Conservation (phyloP, 148 eudicot species). For the Pouteria glomerata region DNA sequence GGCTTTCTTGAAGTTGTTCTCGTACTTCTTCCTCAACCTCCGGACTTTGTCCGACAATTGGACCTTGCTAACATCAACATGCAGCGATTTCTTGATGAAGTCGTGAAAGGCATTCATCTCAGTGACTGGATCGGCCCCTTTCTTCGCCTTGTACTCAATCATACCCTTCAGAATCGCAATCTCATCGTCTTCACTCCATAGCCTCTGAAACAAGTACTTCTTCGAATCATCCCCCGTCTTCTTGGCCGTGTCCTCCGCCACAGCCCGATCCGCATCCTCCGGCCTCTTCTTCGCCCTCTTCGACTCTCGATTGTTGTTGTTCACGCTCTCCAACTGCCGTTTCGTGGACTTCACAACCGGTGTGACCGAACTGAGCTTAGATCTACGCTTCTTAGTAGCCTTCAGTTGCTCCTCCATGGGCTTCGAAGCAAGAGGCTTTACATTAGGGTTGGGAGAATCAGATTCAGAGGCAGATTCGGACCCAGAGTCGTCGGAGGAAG, state of each 20-base stretch:
- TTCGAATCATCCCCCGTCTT: conserved; percentile 7
- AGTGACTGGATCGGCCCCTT: conserved; percentile 21
- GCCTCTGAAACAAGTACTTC: conserved; percentile 34
- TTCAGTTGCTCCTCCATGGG: conserved; percentile 18
- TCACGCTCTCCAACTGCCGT: conserved; percentile 21
- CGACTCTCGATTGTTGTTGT: conserved; percentile 14
- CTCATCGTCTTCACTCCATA: conserved; percentile 61
- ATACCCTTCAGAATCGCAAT: conserved; percentile 43
- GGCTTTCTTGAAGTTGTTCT: conserved; percentile 21
- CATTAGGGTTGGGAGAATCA: conserved; percentile 15
- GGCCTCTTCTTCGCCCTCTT: conserved; percentile 26
- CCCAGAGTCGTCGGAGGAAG: conserved; percentile 10
- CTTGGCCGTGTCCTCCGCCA: conserved; percentile 1
- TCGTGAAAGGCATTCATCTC: conserved; percentile 36
- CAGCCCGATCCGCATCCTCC: background rate
- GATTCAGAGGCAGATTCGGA: conserved; percentile 30
- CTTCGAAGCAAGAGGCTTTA: conserved; percentile 28
- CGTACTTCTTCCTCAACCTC: conserved; percentile 54
- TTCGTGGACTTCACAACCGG: conserved; percentile 4
- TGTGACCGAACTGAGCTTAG: conserved; percentile 14
- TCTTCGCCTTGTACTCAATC: conserved; percentile 29
- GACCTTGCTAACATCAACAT: conserved; percentile 23
- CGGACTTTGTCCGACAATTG: conserved; percentile 44
- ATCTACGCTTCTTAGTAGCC: conserved; percentile 12
- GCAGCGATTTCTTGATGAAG: conserved; percentile 34